Conservation (phyloP, 495 filamentous ascomycete genomes). For the Choiromyces venosus region DNA sequence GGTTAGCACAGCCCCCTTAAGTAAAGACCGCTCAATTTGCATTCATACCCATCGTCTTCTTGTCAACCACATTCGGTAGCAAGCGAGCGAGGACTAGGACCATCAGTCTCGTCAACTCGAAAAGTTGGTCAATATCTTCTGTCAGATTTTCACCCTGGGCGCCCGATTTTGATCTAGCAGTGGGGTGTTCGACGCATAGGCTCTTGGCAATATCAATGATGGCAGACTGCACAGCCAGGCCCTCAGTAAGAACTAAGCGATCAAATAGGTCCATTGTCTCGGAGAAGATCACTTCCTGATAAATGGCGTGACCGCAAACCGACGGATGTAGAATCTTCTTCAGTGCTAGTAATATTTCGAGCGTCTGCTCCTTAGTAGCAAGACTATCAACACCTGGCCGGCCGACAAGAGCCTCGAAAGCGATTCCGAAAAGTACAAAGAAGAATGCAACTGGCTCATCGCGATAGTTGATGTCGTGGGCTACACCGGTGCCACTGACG, state of each 20-base stretch:
- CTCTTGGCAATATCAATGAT: constrained; percentile 90
- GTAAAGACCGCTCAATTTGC: constrained; percentile 19
- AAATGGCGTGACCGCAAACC: constrained; percentile 95
- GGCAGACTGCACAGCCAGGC: constrained; percentile 78
- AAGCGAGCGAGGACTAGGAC: constrained; percentile 83
- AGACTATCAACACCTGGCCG: constrained; percentile 65
- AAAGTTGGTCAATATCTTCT: constrained; percentile 96
- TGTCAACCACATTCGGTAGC: constrained; percentile 77
- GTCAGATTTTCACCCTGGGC: constrained; percentile 68
- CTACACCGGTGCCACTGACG: constrained; percentile 51
- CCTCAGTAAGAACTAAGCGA: constrained; percentile 85
- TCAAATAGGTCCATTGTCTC: constrained; percentile 96
- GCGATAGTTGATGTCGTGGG: constrained; percentile 85
- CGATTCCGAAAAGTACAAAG: constrained; percentile 94
- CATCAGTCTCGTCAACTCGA: constrained; percentile 91
- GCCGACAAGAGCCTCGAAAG: constrained; percentile 87
- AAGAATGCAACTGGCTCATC: constrained; percentile 99
- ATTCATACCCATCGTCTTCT: constrained; percentile 47
- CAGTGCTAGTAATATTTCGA: constrained; percentile 83
- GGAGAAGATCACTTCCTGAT: constrained; percentile 89
- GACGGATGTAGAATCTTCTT: constrained; percentile 91
- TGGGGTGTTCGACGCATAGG: constrained; percentile 82
- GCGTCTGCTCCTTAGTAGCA: constrained; percentile 68
- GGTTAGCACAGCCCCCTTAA: constrained; percentile 13
- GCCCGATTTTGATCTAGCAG: constrained; percentile 65